These are phyloP conservation scores for Prunus yedoensis DNA, from an alignment of 331 rosid genomes.

Conservation along the genomic window DNA sequence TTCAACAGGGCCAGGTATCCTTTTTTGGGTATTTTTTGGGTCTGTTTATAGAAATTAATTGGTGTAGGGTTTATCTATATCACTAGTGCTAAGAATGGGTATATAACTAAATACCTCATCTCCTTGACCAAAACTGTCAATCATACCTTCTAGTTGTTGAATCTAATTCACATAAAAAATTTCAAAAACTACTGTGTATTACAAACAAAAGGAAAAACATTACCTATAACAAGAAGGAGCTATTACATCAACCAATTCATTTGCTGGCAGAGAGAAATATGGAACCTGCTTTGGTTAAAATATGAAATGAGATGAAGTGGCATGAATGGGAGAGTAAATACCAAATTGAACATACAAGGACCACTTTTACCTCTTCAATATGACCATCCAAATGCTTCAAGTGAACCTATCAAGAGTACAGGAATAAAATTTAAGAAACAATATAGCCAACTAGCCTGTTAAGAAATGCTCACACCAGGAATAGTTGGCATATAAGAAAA, in stretches of 20 bases:
- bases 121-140: neutral
- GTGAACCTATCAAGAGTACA: constrained; percentile 57
- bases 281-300: constrained; percentile 76
- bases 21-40: too few species aligned
- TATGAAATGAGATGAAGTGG: constrained; percentile 39
- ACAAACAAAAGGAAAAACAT: constrained; percentile 6
- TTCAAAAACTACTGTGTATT: neutral
- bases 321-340: constrained; percentile 17
- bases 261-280: constrained; percentile 98
- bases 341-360: constrained; percentile 11
- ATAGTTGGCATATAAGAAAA: constrained; percentile 12
- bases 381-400: constrained; percentile 96
- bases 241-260: constrained; percentile 93
- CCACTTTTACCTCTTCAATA: constrained; percentile 76
- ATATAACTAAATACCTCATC: too few species aligned
- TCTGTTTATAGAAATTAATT: too few species aligned
- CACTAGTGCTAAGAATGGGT: too few species aligned
- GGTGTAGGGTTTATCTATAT: too few species aligned
- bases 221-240: constrained; percentile 99
- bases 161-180: neutral
- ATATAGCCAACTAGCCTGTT: constrained; percentile 10
- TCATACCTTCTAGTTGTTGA: neutral
- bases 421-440: constrained; percentile 10
- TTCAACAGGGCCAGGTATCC: too few species aligned
- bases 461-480: constrained; percentile 14